Conservation (phyloP, 805 yeast species). For the Barnettozyma pratensis region DNA sequence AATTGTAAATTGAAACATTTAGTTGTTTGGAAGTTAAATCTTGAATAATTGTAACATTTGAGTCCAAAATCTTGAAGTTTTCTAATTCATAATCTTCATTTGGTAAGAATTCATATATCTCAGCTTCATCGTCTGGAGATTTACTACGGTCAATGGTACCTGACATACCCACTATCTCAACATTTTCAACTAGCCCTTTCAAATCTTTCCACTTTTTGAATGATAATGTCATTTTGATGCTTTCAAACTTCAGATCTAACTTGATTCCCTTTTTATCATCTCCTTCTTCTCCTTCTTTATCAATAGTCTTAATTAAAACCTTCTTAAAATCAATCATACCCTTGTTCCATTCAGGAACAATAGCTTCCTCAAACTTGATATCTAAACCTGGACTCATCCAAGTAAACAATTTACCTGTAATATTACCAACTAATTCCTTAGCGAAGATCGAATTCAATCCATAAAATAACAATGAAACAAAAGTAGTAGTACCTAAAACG, state of each 20-base stretch:
- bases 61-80: slow-evolving; percentile 45
- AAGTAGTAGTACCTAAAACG: slow-evolving; percentile 85
- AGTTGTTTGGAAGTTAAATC: slow-evolving; percentile 14
- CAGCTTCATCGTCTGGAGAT: slow-evolving; percentile 14
- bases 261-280: slow-evolving; percentile 76
- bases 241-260: slow-evolving; percentile 76
- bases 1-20: slow-evolving; percentile 54
- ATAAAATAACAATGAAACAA: slow-evolving; percentile 71
- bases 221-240: slow-evolving; percentile 72
- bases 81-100: slow-evolving; percentile 36
- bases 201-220: slow-evolving; percentile 85
- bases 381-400: slow-evolving; percentile 65
- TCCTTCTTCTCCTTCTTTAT: slow-evolving; percentile 14
- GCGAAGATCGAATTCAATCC: slow-evolving; percentile 77
- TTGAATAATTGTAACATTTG: slow-evolving; percentile 36
- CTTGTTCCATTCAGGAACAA: slow-evolving; percentile 88
- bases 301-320: slow-evolving; percentile 59
- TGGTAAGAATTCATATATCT: slow-evolving; percentile 26
- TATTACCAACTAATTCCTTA: slow-evolving; percentile 79
- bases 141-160: slow-evolving; percentile 72
- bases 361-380: slow-evolving; percentile 82
- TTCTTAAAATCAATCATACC: slow-evolving; percentile 78
- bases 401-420: slow-evolving; percentile 74
- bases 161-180: slow-evolving; percentile 75
- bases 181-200: slow-evolving; percentile 72